Evolutionary conservation across 106 monocot genomes (phyloP).

Genomic region (Dioscorea dumetorum): DNA sequence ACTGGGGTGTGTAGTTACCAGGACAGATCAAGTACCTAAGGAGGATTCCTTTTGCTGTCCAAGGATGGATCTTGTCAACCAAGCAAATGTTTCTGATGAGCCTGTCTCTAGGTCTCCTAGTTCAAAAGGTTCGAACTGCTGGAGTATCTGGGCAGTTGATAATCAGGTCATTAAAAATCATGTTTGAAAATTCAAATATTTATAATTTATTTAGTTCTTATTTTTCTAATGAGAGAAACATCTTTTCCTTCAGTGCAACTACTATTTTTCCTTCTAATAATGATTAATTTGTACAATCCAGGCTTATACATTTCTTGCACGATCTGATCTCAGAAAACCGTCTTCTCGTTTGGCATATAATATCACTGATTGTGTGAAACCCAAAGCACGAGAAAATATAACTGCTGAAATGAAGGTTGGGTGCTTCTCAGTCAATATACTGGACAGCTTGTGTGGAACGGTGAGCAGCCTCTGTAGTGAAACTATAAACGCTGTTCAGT

Average conservation of each 20-base stretch:
- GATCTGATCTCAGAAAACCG: constrained; percentile 82
- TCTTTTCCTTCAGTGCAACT: background rate
- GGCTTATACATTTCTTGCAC: constrained; percentile 88
- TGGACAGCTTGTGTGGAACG: constrained; percentile 68
- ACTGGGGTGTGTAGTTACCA: constrained; percentile 82
- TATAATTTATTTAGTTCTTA: too few relatives aligned
- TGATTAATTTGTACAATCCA: constrained; percentile 17
- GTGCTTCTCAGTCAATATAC: constrained; percentile 58
- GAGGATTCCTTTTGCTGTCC: constrained; percentile 82
- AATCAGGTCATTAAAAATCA: constrained; percentile 60
- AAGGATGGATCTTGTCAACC: constrained; percentile 75
- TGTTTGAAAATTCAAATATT: too few relatives aligned
- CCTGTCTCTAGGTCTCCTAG: constrained; percentile 71
- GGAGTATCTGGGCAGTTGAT: constrained; percentile 98
- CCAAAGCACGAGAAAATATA: constrained; percentile 78
- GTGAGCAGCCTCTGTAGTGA: constrained; percentile 26
- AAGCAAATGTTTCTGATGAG: constrained; percentile 56
- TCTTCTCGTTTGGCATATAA: constrained; percentile 67
- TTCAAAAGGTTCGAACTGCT: constrained; percentile 70
- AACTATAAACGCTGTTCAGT: background rate
- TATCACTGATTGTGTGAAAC: constrained; percentile 66
- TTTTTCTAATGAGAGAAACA: background rate
- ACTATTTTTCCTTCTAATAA: background rate
- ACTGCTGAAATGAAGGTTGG: constrained; percentile 86
- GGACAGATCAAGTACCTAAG: constrained; percentile 59